These are phyloP conservation scores for Dichomitus squalens DNA, from an alignment of 1,284 basidiomycete genomes.

Conservation along the genomic window DNA sequence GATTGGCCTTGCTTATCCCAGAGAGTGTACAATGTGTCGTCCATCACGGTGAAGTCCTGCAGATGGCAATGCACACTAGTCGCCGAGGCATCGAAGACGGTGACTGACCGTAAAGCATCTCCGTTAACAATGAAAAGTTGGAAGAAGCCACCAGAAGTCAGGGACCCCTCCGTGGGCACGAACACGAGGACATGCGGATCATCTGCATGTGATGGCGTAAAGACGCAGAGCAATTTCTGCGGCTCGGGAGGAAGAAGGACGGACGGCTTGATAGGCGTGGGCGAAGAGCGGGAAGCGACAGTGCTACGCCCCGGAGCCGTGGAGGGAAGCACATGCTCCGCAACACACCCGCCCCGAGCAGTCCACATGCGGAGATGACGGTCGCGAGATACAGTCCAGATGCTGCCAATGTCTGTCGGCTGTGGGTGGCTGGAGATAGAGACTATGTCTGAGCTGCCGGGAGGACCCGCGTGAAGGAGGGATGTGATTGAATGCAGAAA, in stretches of 20 bases:
- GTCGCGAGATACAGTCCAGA: slow-evolving; percentile 90
- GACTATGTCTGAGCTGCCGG: slow-evolving; percentile 59
- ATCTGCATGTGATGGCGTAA: slow-evolving; percentile 44
- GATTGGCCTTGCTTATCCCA: slow-evolving; percentile 82
- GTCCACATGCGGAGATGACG: slow-evolving; percentile 85
- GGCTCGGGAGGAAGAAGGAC: slow-evolving; percentile 57
- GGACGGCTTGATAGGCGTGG: slow-evolving; percentile 40
- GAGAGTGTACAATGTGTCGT: slow-evolving; percentile 58
- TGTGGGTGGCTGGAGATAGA: slow-evolving; percentile 68
- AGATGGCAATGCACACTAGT: slow-evolving; percentile 68
- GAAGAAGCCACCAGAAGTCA: slow-evolving; percentile 71
- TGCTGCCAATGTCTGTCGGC: slow-evolving; percentile 70
- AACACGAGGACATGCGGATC: slow-evolving; percentile 62
- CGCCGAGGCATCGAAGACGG: slow-evolving; percentile 58
- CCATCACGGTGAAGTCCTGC: slow-evolving; percentile 69
- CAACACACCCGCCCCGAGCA: slow-evolving; percentile 66
- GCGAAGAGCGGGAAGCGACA: slow-evolving; percentile 35
- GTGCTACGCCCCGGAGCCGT: slow-evolving; percentile 36
- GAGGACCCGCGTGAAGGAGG: slow-evolving; percentile 39
- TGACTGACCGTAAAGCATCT: slow-evolving; percentile 59
- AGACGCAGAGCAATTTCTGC: slow-evolving; percentile 62
- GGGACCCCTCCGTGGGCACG: slow-evolving; percentile 62
- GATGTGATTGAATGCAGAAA: slow-evolving; percentile 47
- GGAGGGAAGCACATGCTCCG: slow-evolving; percentile 51
- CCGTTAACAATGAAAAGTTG: slow-evolving; percentile 55